Base-by-base conservation (phyloP, 1,139 yeast genomes). In the Candida frijolesensis region DNA sequence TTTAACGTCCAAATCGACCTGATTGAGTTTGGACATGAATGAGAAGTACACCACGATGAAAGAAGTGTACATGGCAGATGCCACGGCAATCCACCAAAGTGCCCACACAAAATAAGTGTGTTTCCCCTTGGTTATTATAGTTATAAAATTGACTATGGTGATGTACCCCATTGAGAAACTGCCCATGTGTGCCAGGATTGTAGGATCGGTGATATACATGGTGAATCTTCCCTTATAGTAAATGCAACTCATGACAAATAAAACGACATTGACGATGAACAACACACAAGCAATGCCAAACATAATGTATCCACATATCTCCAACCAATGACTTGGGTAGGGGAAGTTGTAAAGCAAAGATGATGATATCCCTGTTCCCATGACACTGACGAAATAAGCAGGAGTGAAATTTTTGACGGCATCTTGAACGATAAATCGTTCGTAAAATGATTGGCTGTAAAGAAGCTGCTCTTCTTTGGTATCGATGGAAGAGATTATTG, bases 311-410 rank as follows among this genome's bases (percentile, higher is more conserved):
- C 88, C 85, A 48, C 84, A 72, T 2, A 80, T 66, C 42, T 72
- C 60, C 29, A 89, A 72, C 95, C 95, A 83, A 44, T 67, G 65
- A 0, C 84, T 78, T 1, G 74, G 76, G 61, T 82, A 87, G 0
- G 96, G 92, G 64, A 85, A 89, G 32, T 71, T 64, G 65, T 83
- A 79, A 46, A 89, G 69, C 7, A 88, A 71, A 37, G 79, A 66
- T 4, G 87, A 71, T 1, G 89, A 71, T 43, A 89, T 87, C 1
- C 96, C 96, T 1, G 87, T 80, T 2, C 96, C 97, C 96, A 90
- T 90, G n/a, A 84, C 78, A 45, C 83, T 74, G 35, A 87, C 86
- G 66, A 86, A 89, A 78, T 84, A 85, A 1, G 75, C 75, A 1
- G 89, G 88, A 18, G 74, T 66, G 60, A 83, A 82, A 12, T 68